A percentile compares a stretch with the other conserved stretches of the same genome.
Evolutionary conservation across 495 filamentous ascomycete genomes (phyloP).

Genomic region (Penicillium goetzii): DNA sequence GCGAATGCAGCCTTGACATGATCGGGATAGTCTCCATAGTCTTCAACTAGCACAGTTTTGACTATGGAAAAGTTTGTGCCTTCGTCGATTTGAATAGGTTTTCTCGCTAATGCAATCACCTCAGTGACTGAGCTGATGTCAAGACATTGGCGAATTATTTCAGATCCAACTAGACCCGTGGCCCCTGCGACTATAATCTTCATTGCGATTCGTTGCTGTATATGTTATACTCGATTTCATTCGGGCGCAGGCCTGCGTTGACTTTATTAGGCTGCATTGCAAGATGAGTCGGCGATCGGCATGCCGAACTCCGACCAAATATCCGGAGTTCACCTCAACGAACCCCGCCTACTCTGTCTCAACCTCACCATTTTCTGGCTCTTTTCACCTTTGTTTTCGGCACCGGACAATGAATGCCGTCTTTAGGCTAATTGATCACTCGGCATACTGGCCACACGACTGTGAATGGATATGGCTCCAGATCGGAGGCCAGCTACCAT

Average conservation of each 20-base stretch:
- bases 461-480: not conserved
- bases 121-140: conserved; percentile 40
- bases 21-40: conserved; percentile 50
- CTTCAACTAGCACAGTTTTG: conserved; percentile 39
- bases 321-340: not conserved
- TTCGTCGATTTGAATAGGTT: conserved; percentile 34
- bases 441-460: not conserved
- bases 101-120: conserved; percentile 47
- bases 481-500: conserved; percentile 2
- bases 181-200: conserved; percentile 56
- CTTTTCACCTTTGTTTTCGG: conserved; percentile 4
- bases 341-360: not conserved
- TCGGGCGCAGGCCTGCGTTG: not conserved
- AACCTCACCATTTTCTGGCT: not conserved
- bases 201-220: conserved; percentile 33
- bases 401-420: not conserved
- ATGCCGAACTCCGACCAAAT: conserved; percentile 6
- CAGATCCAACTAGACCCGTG: conserved; percentile 50
- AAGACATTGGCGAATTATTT: conserved; percentile 50
- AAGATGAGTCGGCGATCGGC: conserved; percentile 9
- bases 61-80: conserved; percentile 41
- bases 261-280: not conserved
- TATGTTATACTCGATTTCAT: not conserved
- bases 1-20: conserved; percentile 11
- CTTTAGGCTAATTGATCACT: not conserved